These are phyloP conservation scores for Taphrina deformans DNA, from an alignment of 1,139 yeast species.

Conservation along the genomic window DNA sequence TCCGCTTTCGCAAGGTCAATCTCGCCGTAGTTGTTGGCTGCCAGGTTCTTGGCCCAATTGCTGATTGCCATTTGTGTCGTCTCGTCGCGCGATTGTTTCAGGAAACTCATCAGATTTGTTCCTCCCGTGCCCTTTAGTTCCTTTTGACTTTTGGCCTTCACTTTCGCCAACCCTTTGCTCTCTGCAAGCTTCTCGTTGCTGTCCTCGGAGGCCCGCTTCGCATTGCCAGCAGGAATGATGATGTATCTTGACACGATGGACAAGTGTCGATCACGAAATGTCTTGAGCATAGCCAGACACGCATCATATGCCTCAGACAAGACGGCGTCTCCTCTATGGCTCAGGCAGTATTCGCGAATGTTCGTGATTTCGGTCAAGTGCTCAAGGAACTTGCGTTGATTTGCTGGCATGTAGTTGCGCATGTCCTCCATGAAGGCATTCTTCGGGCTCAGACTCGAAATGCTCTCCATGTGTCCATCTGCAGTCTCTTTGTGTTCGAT, in stretches of 20 bases:
- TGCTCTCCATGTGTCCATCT: constrained; percentile 47
- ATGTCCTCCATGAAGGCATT: constrained; percentile 77
- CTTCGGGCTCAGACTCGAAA: constrained; percentile 37
- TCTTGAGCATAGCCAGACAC: constrained; percentile 81
- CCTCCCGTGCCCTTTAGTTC: constrained; percentile 90
- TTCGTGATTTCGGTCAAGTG: constrained; percentile 59
- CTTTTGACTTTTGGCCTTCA: constrained; percentile 47
- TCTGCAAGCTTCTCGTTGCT: constrained; percentile 41
- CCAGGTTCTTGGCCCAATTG: constrained; percentile 74
- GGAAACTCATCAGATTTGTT: constrained; percentile 82
- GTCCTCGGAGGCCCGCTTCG: constrained; percentile 52
- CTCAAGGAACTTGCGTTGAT: constrained; percentile 70
- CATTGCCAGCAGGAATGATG: constrained; percentile 64
- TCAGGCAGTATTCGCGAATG: constrained; percentile 62
- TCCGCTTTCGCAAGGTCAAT: constrained; percentile 21
- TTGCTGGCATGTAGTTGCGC: constrained; percentile 86
- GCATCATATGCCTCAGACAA: constrained; percentile 70
- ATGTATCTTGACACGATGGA: constrained; percentile 87
- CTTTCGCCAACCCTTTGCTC: constrained; percentile 40
- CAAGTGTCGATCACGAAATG: constrained; percentile 88
- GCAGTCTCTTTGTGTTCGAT: constrained; percentile 82
- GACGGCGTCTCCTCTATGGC: constrained; percentile 56
- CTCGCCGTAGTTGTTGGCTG: constrained; percentile 16
- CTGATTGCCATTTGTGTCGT: constrained; percentile 93
- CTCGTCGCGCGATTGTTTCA: constrained; percentile 93